phyloP scores from a whole-genome alignment of 371 early-diverging fungal species.

The Catenaria anguillulae region DNA sequence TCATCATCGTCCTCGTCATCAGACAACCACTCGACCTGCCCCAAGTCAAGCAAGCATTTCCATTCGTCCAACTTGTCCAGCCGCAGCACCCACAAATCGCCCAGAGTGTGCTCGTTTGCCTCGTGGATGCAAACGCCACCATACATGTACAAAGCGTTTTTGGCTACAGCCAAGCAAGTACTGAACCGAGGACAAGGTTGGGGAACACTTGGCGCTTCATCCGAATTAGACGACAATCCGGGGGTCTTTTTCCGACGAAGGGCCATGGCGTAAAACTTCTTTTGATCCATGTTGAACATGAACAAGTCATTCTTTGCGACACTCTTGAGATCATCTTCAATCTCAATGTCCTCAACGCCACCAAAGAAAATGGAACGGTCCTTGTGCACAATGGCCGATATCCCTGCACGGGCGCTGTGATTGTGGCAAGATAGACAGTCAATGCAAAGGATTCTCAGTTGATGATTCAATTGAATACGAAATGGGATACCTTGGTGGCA shows the following conservation, averaged over 20 bases:
- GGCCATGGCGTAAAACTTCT: conserved; percentile 25
- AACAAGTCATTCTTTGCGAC: conserved; percentile 25
- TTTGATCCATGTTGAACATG: conserved; percentile 23
- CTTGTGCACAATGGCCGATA: conserved; percentile 36
- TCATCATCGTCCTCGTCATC: conserved; percentile 22
- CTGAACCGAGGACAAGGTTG: conserved; percentile 37
- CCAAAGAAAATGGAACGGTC: conserved; percentile 38
- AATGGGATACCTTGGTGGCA: too few species aligned
- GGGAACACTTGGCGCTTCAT: too few species aligned
- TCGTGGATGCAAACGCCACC: conserved; percentile 41
- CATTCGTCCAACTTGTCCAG: conserved; percentile 44
- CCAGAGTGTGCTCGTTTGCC: conserved; percentile 37
- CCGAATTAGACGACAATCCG: too few species aligned
- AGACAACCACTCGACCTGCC: conserved; percentile 24
- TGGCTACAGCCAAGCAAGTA: conserved; percentile 36
- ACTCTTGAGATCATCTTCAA: conserved; percentile 38
- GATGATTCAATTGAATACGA: conserved; percentile 9
- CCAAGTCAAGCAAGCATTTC: conserved; percentile 28
- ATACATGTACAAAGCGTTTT: conserved; percentile 33
- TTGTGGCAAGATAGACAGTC: too few species aligned
- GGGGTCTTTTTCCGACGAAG: conserved; percentile 17
- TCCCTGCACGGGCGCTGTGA: conserved; percentile 32
- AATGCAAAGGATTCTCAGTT: neutral
- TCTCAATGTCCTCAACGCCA: conserved; percentile 41
- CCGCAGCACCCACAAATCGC: conserved; percentile 42